phyloP scores from a whole-genome alignment of 768 basidiomycete species.

The Asterophora parasitica region DNA sequence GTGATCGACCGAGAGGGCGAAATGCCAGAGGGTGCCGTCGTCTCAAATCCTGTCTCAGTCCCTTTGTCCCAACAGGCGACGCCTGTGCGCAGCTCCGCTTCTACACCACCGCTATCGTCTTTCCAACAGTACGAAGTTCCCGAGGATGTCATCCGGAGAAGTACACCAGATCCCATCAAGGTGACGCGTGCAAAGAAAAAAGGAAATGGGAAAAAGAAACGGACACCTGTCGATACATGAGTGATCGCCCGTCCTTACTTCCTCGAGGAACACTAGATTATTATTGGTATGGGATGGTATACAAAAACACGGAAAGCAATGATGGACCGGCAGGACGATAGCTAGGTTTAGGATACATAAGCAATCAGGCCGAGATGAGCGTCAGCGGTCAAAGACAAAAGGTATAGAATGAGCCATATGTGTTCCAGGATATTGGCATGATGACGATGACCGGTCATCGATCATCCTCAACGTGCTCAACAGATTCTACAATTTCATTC shows the following conservation, averaged over 20 bases:
- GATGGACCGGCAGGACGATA: constrained; percentile 6
- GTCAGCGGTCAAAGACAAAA: constrained; percentile 5
- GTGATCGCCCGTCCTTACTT: background rate
- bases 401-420: background rate
- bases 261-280: constrained; percentile 18
- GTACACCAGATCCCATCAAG: constrained; percentile 67
- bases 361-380: constrained; percentile 1
- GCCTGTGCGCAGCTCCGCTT: constrained; percentile 19
- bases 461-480: constrained; percentile 84
- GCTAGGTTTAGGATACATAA: constrained; percentile 15
- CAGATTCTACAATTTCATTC: constrained; percentile 90
- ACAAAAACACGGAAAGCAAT: constrained; percentile 18
- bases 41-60: constrained; percentile 20
- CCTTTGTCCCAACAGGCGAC: constrained; percentile 22
- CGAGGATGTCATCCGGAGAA: constrained; percentile 40
- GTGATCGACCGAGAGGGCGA: constrained; percentile 77
- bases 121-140: constrained; percentile 54
- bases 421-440: constrained; percentile 1
- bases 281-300: constrained; percentile 18
- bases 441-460: constrained; percentile 43
- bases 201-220: constrained; percentile 63
- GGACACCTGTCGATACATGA: constrained; percentile 29
- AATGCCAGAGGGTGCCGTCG: constrained; percentile 65
- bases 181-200: constrained; percentile 71
- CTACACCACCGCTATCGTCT: constrained; percentile 32